Conservation (phyloP, 2,329 filamentous ascomycete species). For the Trichoderma hamatum region DNA sequence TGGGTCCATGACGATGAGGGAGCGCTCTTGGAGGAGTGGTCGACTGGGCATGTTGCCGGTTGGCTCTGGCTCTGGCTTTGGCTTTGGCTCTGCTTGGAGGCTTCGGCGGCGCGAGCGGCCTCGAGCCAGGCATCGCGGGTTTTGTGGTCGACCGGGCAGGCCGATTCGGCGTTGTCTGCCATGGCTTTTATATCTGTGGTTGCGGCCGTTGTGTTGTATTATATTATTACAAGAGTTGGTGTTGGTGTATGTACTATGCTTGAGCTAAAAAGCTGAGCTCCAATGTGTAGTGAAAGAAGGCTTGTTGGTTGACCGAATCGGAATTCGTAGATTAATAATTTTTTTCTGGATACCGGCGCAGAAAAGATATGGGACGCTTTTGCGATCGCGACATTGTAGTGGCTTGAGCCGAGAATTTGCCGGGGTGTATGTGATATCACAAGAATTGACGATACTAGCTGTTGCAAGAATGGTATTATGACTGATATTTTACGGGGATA, state of each 20-base stretch:
- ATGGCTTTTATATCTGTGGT: conserved; percentile 29
- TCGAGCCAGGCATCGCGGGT: conserved; percentile 85
- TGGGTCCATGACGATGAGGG: conserved; percentile 48
- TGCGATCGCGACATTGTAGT: conserved; percentile 24
- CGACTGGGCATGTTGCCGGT: conserved; percentile 41
- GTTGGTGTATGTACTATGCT: background rate
- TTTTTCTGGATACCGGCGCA: conserved; percentile 11
- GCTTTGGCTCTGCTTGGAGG: conserved; percentile 32
- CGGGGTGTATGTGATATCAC: background rate
- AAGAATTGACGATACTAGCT: background rate
- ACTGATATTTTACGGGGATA: too few species aligned
- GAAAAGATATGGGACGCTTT: conserved; percentile 8
- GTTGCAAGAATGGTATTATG: too few species aligned
- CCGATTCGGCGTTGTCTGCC: conserved; percentile 38
- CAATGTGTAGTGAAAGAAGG: background rate
- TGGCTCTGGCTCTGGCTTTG: background rate
- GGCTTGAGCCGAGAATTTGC: conserved; percentile 28
- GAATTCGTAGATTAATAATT: background rate
- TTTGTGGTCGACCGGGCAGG: conserved; percentile 89
- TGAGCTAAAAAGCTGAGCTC: background rate
- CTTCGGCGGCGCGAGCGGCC: conserved; percentile 60
- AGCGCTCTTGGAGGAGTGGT: conserved; percentile 33
- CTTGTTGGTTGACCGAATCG: background rate
- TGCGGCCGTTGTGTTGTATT: background rate
- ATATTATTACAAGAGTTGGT: background rate